Evolutionary conservation across 352 stramenopile species (phyloP), one percentile per base, ranked within the genome.

Genomic region (Globisporangium cystogenes): DNA sequence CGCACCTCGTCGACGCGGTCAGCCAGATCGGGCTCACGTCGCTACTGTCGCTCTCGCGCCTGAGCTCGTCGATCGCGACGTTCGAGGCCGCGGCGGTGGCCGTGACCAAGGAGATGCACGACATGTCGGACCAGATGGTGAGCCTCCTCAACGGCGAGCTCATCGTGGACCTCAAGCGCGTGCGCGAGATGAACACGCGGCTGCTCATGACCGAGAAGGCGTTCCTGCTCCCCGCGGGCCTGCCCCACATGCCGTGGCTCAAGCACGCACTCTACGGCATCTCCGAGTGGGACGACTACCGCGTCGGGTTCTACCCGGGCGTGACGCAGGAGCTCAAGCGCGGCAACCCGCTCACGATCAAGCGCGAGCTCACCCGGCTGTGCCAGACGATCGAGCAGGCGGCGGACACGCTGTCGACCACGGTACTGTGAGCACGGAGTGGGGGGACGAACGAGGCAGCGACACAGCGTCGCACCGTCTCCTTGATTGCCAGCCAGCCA

Each of bases 101-200:
- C 18, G 62, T 74, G 14, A 70, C 55, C 23, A 70, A 72, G 41
- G 76, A 91, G 60, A 80, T 93, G 50, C 66, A 64, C 43, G 58
- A 70, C 39, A 82, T 93, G 46, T 72, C 70, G 10, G 74, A 73
- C 27, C 52, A 67, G 21, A 87, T 88, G 74, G 67, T 76, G 20
- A 79, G 75, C 39, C 37, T 85, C 21, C 62, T 87, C 46, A 84
- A 63, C 47, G 75, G 75, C 11, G 73, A 87, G 55, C 63, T 87
- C 20, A 60, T 84, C 5, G 71, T 87, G 33, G 82, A 91, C 55
- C 66, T 89, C 51, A 93, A 87, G 58, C 76, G 72, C 46, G 78
- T 90, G 42, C 75, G 80, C n/a, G 78, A 87, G 60, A 74, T 90
- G 61, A 93, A 93, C 69, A 93, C 82, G 51, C 80, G 82, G 3